Evolutionary conservation across 495 filamentous ascomycete genomes (phyloP), one percentile per base, ranked within the genome.

Genomic region (Rostrohypoxylon terebratum): DNA sequence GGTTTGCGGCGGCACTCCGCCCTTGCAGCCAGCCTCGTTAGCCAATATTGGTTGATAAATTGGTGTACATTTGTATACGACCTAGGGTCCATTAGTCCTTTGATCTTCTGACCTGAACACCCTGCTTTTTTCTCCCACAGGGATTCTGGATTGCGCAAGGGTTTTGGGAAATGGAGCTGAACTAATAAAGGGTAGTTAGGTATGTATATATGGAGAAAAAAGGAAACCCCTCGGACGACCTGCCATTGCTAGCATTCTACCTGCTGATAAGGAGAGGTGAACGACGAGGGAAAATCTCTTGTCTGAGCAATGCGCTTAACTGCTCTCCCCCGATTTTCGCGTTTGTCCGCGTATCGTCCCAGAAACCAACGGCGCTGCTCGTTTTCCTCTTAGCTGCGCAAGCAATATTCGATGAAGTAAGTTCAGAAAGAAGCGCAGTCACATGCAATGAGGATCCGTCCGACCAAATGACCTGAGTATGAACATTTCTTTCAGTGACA

Each of bases 41-140:
- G 23, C 13, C 18, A 63, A 47, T 50, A 42, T 13, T 25, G 38
- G 9, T 16, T 57, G 57, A 34, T 16, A 45, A 47, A 23, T 31
- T 31, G 16, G 13, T 50, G 62, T 42, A 64, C 5, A 31, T 23
- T 36, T 36, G 51, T 13, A 53, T 53, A 57, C 57, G 61, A 60
- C 66, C 23, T 14, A 48, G 55, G 57, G 40, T 53, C 51, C 66
- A 33, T 58, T 58, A 38, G 47, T 64, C 44, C 53, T 54, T 57
- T 69, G 62, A 66, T 62, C 71, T 73, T 57, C 71, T 73, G 71
- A 73, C 62, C 66, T 25, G 9, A 66, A 69, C 44, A 66, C 45
- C 60, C 50, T 66, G 55, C 34, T 31, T 11, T 23, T 23, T 33
- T 44, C 21, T 58, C 45, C 57, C 21, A 33, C 65, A 50, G 58